Evolutionary conservation across 768 basidiomycete species (phyloP).

Genomic region (Termitomyces sp.): DNA sequence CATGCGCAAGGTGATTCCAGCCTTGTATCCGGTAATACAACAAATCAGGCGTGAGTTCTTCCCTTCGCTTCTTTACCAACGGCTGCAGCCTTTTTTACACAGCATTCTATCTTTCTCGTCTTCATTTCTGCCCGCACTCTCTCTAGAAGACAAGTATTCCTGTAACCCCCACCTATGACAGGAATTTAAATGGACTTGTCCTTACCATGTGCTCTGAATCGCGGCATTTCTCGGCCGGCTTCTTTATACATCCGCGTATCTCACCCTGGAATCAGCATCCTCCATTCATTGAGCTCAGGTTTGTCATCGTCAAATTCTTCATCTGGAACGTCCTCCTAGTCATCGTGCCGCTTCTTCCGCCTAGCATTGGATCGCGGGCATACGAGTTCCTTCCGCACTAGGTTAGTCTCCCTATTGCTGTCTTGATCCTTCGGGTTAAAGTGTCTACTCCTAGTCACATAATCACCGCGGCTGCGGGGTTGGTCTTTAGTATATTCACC

Average conservation of each 20-base stretch:
- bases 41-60: constrained; percentile 63
- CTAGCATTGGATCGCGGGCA: constrained; percentile 37
- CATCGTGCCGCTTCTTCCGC: constrained; percentile 50
- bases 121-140: constrained; percentile 21
- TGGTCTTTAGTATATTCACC: constrained; percentile 26
- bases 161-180: constrained; percentile 24
- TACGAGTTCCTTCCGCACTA: constrained; percentile 63
- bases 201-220: not conserved
- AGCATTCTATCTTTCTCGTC: not conserved
- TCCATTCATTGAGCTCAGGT: constrained; percentile 42
- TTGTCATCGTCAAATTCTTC: constrained; percentile 42
- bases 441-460: not conserved
- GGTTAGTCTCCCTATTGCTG: constrained; percentile 27
- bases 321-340: constrained; percentile 49
- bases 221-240: constrained; percentile 50
- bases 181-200: not conserved
- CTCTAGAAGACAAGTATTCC: constrained; percentile 67
- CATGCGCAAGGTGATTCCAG: constrained; percentile 48
- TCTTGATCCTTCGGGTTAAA: constrained; percentile 24
- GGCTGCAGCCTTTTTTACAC: not conserved
- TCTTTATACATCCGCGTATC: constrained; percentile 41
- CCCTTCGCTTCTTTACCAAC: constrained; percentile 59
- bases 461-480: constrained; percentile 40
- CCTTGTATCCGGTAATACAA: constrained; percentile 33
- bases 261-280: constrained; percentile 50